Conservation (phyloP, 2,329 filamentous ascomycete genomes). For the Byssoonygena ceratinophila region DNA sequence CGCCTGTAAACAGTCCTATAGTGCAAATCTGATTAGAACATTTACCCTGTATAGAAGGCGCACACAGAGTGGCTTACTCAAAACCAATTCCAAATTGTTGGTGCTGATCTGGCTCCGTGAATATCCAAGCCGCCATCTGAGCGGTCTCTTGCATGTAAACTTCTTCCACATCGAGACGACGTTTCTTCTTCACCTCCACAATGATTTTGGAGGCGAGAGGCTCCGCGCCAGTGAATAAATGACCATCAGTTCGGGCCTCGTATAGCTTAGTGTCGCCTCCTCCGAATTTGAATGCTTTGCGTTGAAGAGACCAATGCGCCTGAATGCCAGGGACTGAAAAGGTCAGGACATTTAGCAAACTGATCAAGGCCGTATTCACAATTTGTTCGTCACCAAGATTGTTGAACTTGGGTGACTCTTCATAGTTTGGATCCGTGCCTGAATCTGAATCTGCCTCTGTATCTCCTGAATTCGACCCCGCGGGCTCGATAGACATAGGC, state of each 20-base stretch:
- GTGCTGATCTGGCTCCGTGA: conserved; percentile 11
- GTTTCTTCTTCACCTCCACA: conserved; percentile 11
- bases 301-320: not conserved
- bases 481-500: not conserved
- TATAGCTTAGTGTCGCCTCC: not conserved
- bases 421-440: not conserved
- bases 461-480: not conserved
- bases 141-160: conserved; percentile 14
- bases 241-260: conserved; percentile 14
- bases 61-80: not conserved
- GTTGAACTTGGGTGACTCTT: not conserved
- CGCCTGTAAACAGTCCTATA: conserved; percentile 4
- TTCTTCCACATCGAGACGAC: not conserved
- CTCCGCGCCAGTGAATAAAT: conserved; percentile 1
- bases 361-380: conserved; percentile 14
- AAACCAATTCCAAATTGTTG: not conserved
- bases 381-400: conserved; percentile 11
- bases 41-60: not conserved
- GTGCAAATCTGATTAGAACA: not conserved
- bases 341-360: not conserved
- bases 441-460: not conserved
- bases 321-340: not conserved
- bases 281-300: conserved; percentile 4
- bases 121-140: conserved; percentile 17
- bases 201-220: conserved; percentile 2